phyloP scores from a whole-genome alignment of 306 rosid species.

The Vachellia pachyceras region DNA sequence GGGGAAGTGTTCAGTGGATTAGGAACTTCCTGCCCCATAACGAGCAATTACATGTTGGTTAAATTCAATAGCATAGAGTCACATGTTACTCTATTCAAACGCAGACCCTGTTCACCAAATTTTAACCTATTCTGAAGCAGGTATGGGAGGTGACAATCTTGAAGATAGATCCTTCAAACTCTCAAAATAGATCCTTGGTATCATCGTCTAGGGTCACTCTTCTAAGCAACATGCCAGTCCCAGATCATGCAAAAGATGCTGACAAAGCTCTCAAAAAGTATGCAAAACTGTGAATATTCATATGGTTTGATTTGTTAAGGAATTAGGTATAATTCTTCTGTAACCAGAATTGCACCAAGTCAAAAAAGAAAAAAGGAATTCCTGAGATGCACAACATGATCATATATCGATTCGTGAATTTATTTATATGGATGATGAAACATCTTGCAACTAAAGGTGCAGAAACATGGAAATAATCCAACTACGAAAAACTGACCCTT shows the following conservation, averaged over 20 bases:
- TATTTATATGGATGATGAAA: background rate
- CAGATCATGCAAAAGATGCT: constrained; percentile 68
- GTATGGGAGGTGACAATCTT: constrained; percentile 84
- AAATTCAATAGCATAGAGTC: background rate
- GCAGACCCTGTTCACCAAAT: background rate
- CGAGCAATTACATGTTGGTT: background rate
- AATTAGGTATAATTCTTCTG: too few species aligned
- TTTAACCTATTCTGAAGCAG: constrained; percentile 32
- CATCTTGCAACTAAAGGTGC: constrained; percentile 8
- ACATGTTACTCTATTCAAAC: background rate
- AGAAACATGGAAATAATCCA: background rate
- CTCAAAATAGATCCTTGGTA: constrained; percentile 50
- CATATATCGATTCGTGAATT: constrained; percentile 1
- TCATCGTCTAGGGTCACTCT: constrained; percentile 82
- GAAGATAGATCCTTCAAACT: constrained; percentile 72
- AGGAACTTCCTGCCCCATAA: background rate
- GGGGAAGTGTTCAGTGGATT: background rate
- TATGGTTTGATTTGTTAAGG: background rate
- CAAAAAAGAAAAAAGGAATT: background rate
- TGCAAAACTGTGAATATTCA: constrained; percentile 49
- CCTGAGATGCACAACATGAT: background rate
- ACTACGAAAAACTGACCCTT: background rate
- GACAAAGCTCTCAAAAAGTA: constrained; percentile 54
- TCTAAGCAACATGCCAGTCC: constrained; percentile 71
- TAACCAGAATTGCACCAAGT: too few species aligned